A percentile compares a stretch with the other conserved stretches of the same genome.
Conservation (phyloP, 2,329 filamentous ascomycete species). For the Pestalotiopsis sp. region DNA sequence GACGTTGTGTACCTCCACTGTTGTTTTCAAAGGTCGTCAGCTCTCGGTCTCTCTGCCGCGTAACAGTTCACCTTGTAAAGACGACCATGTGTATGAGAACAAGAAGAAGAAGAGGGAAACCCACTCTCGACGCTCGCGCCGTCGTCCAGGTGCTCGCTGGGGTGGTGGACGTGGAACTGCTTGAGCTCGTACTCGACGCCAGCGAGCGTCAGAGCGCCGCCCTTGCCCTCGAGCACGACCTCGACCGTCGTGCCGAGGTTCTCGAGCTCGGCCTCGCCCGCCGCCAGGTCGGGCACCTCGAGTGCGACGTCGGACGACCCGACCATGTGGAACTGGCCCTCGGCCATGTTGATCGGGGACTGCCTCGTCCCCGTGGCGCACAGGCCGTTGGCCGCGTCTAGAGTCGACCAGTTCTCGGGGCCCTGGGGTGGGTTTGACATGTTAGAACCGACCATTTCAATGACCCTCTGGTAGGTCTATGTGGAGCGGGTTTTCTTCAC, state of each 20-base stretch:
- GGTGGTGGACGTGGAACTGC: conserved; percentile 54
- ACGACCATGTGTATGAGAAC: background rate
- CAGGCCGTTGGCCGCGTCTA: conserved; percentile 41
- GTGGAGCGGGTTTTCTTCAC: background rate
- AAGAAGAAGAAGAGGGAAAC: conserved; percentile 15
- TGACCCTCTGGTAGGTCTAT: no score
- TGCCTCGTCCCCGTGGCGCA: conserved; percentile 56
- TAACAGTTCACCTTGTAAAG: background rate
- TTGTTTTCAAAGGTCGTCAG: background rate
- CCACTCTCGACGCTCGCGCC: conserved; percentile 45
- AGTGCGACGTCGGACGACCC: conserved; percentile 33
- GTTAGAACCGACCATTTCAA: no score
- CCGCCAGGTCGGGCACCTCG: conserved; percentile 41
- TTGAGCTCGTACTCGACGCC: conserved; percentile 38
- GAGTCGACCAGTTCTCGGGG: conserved; percentile 35
- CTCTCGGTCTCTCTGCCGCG: background rate
- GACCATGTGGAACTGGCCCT: conserved; percentile 34
- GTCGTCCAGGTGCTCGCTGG: conserved; percentile 49
- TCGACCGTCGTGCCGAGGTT: conserved; percentile 61
- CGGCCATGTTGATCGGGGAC: conserved; percentile 58
- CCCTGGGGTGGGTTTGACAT: conserved; percentile 19
- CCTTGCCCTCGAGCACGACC: conserved; percentile 50
- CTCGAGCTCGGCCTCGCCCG: conserved; percentile 48
- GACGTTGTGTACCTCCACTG: conserved; percentile 62
- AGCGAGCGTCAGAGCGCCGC: conserved; percentile 35